These are phyloP conservation scores for Holtermanniella nyarrowii DNA, from an alignment of 768 basidiomycete species.

Conservation along the genomic window DNA sequence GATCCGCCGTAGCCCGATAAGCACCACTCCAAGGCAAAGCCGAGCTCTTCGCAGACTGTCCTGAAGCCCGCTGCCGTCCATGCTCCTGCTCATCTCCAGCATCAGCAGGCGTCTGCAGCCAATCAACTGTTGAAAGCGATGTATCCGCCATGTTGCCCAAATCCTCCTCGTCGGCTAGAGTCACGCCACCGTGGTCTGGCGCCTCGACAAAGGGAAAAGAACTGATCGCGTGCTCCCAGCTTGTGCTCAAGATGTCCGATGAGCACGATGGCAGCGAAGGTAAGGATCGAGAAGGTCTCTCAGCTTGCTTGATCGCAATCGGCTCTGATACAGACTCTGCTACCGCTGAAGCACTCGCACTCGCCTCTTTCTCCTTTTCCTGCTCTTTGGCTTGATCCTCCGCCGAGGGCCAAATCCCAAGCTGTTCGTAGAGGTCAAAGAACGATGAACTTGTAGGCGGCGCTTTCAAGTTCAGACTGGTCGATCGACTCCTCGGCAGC, in stretches of 20 bases:
- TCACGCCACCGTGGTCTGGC: background rate
- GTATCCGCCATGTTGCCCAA: background rate
- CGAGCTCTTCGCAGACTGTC: background rate
- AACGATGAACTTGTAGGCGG: conserved; percentile 34
- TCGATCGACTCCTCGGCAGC: conserved; percentile 27
- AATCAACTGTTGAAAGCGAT: background rate
- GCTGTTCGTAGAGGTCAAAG: conserved; percentile 37
- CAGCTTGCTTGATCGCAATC: background rate
- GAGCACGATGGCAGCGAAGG: background rate
- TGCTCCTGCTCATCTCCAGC: background rate
- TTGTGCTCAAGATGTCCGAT: background rate
- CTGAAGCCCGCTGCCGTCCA: too few species aligned
- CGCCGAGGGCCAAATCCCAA: conserved; percentile 34
- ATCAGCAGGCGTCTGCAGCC: background rate
- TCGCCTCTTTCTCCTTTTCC: background rate
- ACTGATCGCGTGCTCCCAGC: background rate
- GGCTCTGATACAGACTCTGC: background rate
- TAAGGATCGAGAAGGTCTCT: background rate
- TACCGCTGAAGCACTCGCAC: background rate
- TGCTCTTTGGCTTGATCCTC: conserved; percentile 11
- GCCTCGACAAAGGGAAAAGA: background rate
- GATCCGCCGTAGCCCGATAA: background rate
- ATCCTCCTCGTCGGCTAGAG: background rate
- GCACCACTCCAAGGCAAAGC: background rate
- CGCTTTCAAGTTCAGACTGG: conserved; percentile 31